Evolutionary conservation across 179 eudicot genomes (phyloP), one percentile per base, ranked within the genome.

Genomic region (Kewa caespitosa): DNA sequence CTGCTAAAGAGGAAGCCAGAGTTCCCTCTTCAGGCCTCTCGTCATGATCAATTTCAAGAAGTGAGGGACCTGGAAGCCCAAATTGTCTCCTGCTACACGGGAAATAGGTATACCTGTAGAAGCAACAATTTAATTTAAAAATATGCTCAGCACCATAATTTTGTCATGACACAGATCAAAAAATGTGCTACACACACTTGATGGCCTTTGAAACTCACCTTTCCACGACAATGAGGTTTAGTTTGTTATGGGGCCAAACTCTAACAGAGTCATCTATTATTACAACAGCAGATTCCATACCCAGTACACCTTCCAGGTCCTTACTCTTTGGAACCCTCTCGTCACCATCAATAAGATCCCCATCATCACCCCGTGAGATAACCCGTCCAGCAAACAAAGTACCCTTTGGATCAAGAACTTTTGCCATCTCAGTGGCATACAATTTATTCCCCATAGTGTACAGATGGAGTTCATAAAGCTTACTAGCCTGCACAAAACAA

Each of bases 181-280:
- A 36, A 48, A 50, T 60, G 17, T 23, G n/a, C 23, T 43, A 27
- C 25, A 43, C 38, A 60, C 59, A 25, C 27, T 62, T 13, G 7
- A 54, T 43, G 55, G 25, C 36, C 34, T 69, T 70, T n/a, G 43
- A 32, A 63, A 52, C 67, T 87, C 82, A 89, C 99, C 99, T 92
- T 85, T 96, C 99, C 62, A 96, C 99, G 43, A 86, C 98, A 38
- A 96, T 93, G 81, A 96, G 83, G 81, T 96, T 96, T 36, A 84
- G 89, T 83, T 91, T 96, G 90, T 96, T 91, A 77, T 91, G 98
- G n/a, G 99, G 99, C 99, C 99, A 96, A 80, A 96, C 99, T 81
- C 96, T 86, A 60, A 90, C 89, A 60, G 99, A 96, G 81, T 96
- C 99, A 83, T 96, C 99, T 77, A 96, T 91, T 69, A 96, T 96